Conservation (phyloP, 345 rosid genomes). For the Boechera stricta region DNA sequence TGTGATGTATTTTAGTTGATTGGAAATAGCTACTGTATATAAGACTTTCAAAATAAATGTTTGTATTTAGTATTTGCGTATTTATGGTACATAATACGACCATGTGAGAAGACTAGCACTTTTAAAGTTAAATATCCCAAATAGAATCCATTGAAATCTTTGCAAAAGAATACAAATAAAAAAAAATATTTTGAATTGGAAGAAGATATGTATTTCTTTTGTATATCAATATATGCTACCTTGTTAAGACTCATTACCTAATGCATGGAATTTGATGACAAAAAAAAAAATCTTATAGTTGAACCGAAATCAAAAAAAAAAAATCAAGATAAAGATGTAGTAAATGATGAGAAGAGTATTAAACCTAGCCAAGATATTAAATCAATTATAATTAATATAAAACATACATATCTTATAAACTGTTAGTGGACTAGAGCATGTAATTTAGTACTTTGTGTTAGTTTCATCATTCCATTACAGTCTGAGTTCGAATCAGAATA, state of each 20-base stretch:
- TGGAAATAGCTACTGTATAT: background rate
- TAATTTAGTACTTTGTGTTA: background rate
- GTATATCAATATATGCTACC: too few relatives aligned
- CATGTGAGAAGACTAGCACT: background rate
- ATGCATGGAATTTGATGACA: background rate
- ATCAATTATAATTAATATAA: too few relatives aligned
- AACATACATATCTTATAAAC: background rate
- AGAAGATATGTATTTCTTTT: too few relatives aligned
- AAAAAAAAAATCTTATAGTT: background rate
- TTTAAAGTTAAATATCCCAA: background rate
- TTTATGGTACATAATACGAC: background rate
- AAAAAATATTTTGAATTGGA: too few relatives aligned
- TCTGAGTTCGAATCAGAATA: too few relatives aligned
- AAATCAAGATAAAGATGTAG: too few relatives aligned
- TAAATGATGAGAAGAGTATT: background rate
- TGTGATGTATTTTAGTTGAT: background rate
- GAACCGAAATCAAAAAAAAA: background rate
- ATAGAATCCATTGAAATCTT: too few relatives aligned
- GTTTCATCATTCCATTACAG: too few relatives aligned
- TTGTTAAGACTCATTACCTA: too few relatives aligned
- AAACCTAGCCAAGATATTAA: background rate
- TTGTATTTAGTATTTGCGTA: background rate
- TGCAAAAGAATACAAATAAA: too few relatives aligned
- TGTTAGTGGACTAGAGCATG: background rate
- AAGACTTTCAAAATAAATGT: background rate